Base-by-base conservation (phyloP, 345 rosid species). In the Eucalyptus cladocalyx region DNA sequence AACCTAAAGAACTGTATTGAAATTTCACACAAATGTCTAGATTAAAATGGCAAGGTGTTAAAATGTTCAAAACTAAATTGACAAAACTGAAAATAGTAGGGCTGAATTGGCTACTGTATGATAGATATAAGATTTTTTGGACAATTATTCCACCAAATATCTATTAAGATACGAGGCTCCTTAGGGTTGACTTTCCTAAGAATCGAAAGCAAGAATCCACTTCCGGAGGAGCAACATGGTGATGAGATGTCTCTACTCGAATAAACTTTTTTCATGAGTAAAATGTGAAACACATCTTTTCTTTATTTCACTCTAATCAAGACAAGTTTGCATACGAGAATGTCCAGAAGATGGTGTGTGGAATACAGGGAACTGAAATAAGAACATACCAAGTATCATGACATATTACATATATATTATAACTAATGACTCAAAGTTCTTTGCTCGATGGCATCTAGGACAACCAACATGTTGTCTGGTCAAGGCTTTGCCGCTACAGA, bases 1-100 rank as follows among this genome's bases (percentile, higher is more conserved):
- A 32, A 16, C 2, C 0, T 2, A 0, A 15, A 65, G 9, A 8
- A n/a, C 3, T 65, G 0, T 32, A 65, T 15, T 65, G 5, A 50
- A 50, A 50, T 50, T 50, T 50, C 53, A 50, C 53, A 50, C 19
- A 50, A 50, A 50, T 50, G 19, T 50, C 7, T 50, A 0, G 53
- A 50, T 50, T 50, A 50, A 50, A 50, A 50, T 50, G 53, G 3
- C 1, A n/a, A 14, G 7, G n/a, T 4, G 6, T 4, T 3, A 7
- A 65, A 65, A 65, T 16, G 10, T 65, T n/a, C 8, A 65, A 0
- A 7, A n/a, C 1, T 67, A 32, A 67, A 62, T 65, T 65, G 2
- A 8, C 3, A n/a, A n/a, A 65, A 2, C 4, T 7, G 3, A n/a
- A 65, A n/a, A n/a, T 11, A 3, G 16, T 30, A 12, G 30, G 1